These are phyloP conservation scores for Paramecium caudatum DNA, from an alignment of 73 alveolate species.

Conservation along the genomic window DNA sequence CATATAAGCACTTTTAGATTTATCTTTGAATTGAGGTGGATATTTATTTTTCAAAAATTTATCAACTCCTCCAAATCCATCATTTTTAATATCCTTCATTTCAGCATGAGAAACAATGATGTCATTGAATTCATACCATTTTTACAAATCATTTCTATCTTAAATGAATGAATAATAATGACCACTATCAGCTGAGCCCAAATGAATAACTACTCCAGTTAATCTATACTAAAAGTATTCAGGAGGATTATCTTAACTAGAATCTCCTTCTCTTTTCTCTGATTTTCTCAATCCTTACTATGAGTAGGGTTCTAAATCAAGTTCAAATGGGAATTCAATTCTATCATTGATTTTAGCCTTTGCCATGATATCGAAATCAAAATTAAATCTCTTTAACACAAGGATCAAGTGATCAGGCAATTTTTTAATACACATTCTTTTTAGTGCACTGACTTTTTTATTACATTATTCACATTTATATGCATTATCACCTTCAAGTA, in stretches of 20 bases:
- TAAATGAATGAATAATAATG: constrained; percentile 97
- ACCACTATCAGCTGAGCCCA: constrained; percentile 98
- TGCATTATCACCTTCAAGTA: constrained; percentile 97
- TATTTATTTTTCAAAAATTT: constrained; percentile 22
- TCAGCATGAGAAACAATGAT: constrained; percentile 87
- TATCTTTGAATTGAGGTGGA: constrained; percentile 46
- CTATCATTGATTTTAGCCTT: constrained; percentile 95
- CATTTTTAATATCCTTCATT: constrained; percentile 88
- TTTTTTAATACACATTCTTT: constrained; percentile 93
- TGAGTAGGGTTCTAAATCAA: constrained; percentile 96
- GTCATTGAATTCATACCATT: constrained; percentile 97
- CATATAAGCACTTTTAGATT: constrained; percentile 89
- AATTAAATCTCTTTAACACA: constrained; percentile 96
- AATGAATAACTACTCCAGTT: constrained; percentile 96
- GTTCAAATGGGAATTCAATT: constrained; percentile 96
- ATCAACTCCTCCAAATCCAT: constrained; percentile 96
- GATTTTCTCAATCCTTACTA: constrained; percentile 94
- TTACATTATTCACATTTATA: constrained; percentile 95
- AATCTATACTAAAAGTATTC: constrained; percentile 91
- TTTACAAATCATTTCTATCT: constrained; percentile 84
- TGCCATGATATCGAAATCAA: constrained; percentile 94
- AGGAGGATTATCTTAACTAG: constrained; percentile 79
- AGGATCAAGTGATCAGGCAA: constrained; percentile 95
- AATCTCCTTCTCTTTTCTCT: constrained; percentile 77
- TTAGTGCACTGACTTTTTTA: constrained; percentile 93